Evolutionary conservation across 352 stramenopile species (phyloP), one percentile per base, ranked within the genome.

Genomic region (Halophytophthora polymorphica): DNA sequence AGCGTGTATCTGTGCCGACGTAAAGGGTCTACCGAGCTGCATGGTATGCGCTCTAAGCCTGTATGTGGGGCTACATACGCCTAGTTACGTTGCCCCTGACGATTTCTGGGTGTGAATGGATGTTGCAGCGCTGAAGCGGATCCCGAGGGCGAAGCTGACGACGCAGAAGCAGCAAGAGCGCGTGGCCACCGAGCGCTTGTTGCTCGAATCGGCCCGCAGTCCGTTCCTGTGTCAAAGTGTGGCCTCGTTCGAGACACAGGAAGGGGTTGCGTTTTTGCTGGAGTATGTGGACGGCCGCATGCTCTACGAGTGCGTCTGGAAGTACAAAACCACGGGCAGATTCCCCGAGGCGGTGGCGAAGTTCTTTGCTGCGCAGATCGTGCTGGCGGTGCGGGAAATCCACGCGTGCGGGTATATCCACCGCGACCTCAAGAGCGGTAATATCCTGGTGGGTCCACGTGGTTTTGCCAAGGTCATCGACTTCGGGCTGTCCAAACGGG

Each of bases 391-490:
- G 1, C 45, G 58, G 35, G 63, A 69, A 46, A 22, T 93, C 2
- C 80, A 93, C 45, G 52, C 35, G 6, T 23, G 47, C 22, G 70
- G 74, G n/a, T 87, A 67, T 35, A 58, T 89, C n/a, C 80, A 93
- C 45, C 78, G 83, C 14, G 83, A 93, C 25, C 51, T 93, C 13
- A 93, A 93, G 53, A 93, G 76, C 44, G 83, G 83, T 14, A 93
- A 93, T 43, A 54, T 90, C 2, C 46, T 93, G 15, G 48, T 90
- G 10, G 59, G 67, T 17, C 55, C 34, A 5, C 22, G 56, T 2
- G 80, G 83, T 6, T 66, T 70, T 22, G 60, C 47, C 10, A 78
- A 77, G 39, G 63, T 93, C 21, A 86, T 93, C 37, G 83, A 93
- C 63, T 91, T 87, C 61, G 83, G 83, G 22, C 69, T 93, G 42